Conservation (phyloP, 2,329 filamentous ascomycete species). For the Diplodia seriata region DNA sequence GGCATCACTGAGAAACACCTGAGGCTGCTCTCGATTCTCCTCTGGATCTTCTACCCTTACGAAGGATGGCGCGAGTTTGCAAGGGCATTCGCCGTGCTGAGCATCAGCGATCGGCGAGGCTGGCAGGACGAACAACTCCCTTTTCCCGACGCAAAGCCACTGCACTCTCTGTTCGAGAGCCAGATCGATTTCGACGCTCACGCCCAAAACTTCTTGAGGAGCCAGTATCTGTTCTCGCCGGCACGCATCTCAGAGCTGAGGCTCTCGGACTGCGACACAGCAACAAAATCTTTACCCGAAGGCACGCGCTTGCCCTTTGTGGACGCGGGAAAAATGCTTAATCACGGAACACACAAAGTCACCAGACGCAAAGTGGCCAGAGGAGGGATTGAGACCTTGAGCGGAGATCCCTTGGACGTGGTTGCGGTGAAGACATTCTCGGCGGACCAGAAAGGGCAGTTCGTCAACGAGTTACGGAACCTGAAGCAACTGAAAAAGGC, state of each 20-base stretch:
- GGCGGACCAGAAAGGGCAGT: background rate
- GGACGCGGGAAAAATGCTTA: background rate
- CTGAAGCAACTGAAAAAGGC: constrained; percentile 1
- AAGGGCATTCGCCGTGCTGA: background rate
- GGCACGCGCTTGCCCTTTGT: background rate
- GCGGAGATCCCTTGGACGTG: background rate
- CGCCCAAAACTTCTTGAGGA: background rate
- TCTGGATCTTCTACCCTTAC: background rate
- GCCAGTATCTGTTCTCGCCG: constrained; percentile 8
- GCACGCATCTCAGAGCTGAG: background rate
- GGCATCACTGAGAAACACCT: background rate
- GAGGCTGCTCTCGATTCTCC: background rate
- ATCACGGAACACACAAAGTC: constrained; percentile 1
- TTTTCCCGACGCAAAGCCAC: background rate
- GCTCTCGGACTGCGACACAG: background rate
- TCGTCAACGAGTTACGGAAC: background rate
- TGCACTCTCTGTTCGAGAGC: constrained; percentile 6
- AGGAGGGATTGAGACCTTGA: background rate
- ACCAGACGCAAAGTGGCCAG: constrained; percentile 4
- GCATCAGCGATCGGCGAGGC: background rate
- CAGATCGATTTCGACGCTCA: background rate
- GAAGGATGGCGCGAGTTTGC: constrained; percentile 5
- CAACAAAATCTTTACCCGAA: background rate
- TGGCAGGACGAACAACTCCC: constrained; percentile 6
- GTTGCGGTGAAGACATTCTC: constrained; percentile 12